Conservation (phyloP, 2,329 filamentous ascomycete genomes). For the Geosmithia flava region DNA sequence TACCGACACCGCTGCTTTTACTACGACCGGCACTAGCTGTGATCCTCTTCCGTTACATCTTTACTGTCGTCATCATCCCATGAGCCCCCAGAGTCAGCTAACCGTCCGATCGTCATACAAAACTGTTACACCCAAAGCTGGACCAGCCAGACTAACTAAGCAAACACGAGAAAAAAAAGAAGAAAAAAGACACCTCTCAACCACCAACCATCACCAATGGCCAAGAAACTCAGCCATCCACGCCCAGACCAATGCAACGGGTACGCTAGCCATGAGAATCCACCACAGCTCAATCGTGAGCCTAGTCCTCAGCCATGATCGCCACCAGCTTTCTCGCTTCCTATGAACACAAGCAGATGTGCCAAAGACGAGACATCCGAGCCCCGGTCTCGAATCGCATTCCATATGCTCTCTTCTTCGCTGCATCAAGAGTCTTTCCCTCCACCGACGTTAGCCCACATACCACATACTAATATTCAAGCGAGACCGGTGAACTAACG, state of each 20-base stretch:
- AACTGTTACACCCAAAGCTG: too few relatives aligned
- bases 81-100: too few relatives aligned
- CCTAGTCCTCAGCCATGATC: constrained; percentile 28
- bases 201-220: neutral
- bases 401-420: constrained; percentile 46
- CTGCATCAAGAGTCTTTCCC: constrained; percentile 40
- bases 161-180: too few relatives aligned
- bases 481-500: constrained; percentile 23
- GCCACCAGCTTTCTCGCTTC: constrained; percentile 30
- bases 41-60: too few relatives aligned
- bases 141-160: too few relatives aligned
- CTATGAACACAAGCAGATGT: constrained; percentile 33
- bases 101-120: too few relatives aligned
- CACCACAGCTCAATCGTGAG: constrained; percentile 37
- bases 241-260: constrained; percentile 21
- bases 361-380: constrained; percentile 42
- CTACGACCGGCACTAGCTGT: too few relatives aligned
- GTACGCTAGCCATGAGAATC: constrained; percentile 28
- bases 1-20: too few relatives aligned
- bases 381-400: constrained; percentile 43
- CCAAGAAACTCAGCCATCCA: constrained; percentile 14
- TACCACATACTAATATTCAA: neutral
- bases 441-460: neutral
- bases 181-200: too few relatives aligned
- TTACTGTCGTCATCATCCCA: too few relatives aligned